These are phyloP conservation scores for Trichaptum fuscoviolaceum DNA, from an alignment of 768 basidiomycete genomes.

Conservation along the genomic window DNA sequence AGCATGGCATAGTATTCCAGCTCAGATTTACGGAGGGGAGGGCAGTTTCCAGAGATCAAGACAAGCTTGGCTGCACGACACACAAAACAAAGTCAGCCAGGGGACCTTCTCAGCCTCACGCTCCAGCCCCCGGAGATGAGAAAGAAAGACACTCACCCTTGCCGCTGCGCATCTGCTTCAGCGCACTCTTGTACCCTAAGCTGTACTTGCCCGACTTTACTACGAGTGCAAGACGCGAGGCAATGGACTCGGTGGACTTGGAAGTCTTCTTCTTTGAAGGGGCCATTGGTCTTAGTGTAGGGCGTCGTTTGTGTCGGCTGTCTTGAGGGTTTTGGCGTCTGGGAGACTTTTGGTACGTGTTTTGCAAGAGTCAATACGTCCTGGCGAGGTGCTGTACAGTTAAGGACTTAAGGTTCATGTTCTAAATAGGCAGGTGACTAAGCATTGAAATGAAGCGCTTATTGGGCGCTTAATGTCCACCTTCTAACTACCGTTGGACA, in stretches of 20 bases:
- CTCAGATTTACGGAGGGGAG: conserved; percentile 98
- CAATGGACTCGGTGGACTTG: conserved; percentile 91
- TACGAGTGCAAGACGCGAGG: conserved; percentile 88
- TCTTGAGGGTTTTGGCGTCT: not conserved
- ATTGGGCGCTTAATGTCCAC: not conserved
- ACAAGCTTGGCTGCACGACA: conserved; percentile 83
- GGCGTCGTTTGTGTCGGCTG: conserved; percentile 4
- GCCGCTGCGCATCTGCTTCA: conserved; percentile 97
- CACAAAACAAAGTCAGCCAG: conserved; percentile 49
- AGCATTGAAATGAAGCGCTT: too few relatives aligned
- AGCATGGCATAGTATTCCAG: conserved; percentile 99
- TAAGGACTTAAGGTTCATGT: not conserved
- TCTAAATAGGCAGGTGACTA: not conserved
- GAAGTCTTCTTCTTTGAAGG: conserved; percentile 93
- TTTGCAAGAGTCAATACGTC: not conserved
- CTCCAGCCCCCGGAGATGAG: conserved; percentile 88
- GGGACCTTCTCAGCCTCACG: conserved; percentile 99
- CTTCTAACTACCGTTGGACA: too few relatives aligned
- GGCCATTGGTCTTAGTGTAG: conserved; percentile 57
- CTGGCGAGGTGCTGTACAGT: not conserved
- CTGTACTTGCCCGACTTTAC: conserved; percentile 99
- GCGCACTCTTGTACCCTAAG: conserved; percentile 95
- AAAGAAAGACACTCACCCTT: conserved; percentile 69
- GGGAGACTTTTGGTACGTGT: not conserved
- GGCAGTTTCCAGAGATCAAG: conserved; percentile 98